Conservation (phyloP, 1,284 basidiomycete genomes). For the Amylostereum areolatum region DNA sequence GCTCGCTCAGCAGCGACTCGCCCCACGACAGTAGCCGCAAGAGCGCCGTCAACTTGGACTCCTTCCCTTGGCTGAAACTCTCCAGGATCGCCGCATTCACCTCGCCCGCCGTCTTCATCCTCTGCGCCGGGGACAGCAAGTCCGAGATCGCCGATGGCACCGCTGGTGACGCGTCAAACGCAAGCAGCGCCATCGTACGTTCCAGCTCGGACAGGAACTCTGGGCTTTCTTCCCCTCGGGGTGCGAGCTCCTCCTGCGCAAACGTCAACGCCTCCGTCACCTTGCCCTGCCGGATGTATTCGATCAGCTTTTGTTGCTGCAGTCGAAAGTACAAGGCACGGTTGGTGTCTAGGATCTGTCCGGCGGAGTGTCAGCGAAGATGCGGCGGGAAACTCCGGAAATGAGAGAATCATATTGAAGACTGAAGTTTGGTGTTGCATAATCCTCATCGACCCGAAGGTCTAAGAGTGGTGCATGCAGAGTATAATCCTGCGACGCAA, state of each 20-base stretch:
- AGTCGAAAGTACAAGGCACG: slow-evolving; percentile 88
- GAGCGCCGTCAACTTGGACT: slow-evolving; percentile 86
- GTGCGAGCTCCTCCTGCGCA: slow-evolving; percentile 90
- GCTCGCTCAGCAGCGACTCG: slow-evolving; percentile 73
- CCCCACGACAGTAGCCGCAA: slow-evolving; percentile 87
- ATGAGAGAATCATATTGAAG: slow-evolving; percentile 75
- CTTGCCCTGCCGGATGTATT: slow-evolving; percentile 82
- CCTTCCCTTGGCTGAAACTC: slow-evolving; percentile 85
- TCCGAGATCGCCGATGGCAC: slow-evolving; percentile 68
- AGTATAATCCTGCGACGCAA: slow-evolving; percentile 64
- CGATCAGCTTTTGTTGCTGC: slow-evolving; percentile 92
- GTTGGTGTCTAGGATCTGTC: slow-evolving; percentile 91
- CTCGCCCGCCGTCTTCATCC: slow-evolving; percentile 89
- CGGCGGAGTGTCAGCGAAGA: slow-evolving; percentile 6
- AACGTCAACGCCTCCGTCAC: slow-evolving; percentile 82
- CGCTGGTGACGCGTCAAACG: slow-evolving; percentile 71
- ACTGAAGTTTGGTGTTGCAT: slow-evolving; percentile 76
- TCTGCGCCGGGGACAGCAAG: slow-evolving; percentile 79
- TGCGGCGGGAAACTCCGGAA: slow-evolving; percentile 15
- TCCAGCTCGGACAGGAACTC: slow-evolving; percentile 92
- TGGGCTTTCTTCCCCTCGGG: slow-evolving; percentile 90
- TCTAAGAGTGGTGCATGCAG: slow-evolving; percentile 99
- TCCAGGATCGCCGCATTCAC: slow-evolving; percentile 95
- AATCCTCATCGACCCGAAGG: slow-evolving; percentile 71
- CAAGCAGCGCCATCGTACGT: slow-evolving; percentile 91